phyloP scores from a whole-genome alignment of 2,329 filamentous ascomycete genomes.

The Diaporthe australafricana region DNA sequence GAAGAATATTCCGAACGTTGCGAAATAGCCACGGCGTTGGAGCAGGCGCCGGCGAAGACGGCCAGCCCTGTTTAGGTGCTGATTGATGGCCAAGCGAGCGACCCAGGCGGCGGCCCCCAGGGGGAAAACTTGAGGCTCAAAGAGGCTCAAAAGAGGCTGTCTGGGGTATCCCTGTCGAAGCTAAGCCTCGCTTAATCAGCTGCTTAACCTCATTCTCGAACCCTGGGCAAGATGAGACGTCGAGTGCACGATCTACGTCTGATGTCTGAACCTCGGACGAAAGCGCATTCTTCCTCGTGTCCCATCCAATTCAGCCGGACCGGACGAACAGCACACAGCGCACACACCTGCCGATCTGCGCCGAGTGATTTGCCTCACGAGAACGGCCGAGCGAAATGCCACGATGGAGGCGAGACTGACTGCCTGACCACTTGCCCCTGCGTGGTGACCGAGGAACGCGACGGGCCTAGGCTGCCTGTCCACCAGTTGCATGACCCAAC shows the following conservation, averaged over 20 bases:
- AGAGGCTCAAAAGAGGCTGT: neutral
- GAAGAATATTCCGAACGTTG: slow-evolving; percentile 19
- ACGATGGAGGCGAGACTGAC: slow-evolving; percentile 4
- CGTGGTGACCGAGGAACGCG: neutral
- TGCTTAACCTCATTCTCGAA: neutral
- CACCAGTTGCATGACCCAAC: neutral
- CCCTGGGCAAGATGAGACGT: slow-evolving; percentile 26
- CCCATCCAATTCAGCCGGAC: slow-evolving; percentile 24
- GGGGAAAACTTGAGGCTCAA: slow-evolving; percentile 23
- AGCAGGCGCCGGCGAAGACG: neutral
- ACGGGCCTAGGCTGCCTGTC: neutral
- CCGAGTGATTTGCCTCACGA: neutral
- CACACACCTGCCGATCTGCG: neutral
- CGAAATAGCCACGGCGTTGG: slow-evolving; percentile 17
- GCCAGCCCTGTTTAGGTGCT: too few species aligned
- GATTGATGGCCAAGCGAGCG: too few species aligned
- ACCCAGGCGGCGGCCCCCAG: too few species aligned
- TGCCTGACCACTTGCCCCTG: neutral
- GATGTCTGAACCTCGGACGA: slow-evolving; percentile 29
- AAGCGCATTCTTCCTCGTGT: neutral
- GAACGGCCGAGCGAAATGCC: slow-evolving; percentile 13
- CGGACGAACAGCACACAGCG: slow-evolving; percentile 14
- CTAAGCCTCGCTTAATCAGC: slow-evolving; percentile 33
- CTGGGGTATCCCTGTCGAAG: neutral
- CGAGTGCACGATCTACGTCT: slow-evolving; percentile 36